Conservation (phyloP, 176 grass and related monocot genomes). For the Bonia amplexicaulis region DNA sequence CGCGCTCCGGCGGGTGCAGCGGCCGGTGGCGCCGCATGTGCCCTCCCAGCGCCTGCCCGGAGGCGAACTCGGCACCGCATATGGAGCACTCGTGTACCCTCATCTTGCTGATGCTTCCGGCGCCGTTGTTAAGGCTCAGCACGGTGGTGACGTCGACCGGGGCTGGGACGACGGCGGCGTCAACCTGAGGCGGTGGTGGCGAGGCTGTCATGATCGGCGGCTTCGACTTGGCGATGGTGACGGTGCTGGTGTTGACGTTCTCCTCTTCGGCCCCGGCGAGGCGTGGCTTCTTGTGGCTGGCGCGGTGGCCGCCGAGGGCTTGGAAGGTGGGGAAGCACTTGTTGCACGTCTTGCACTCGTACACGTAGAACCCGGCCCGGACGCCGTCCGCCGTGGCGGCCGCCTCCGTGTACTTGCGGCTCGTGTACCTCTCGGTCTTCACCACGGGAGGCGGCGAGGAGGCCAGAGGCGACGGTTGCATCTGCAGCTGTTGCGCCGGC, state of each 20-base stretch:
- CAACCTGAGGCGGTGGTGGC: not conserved
- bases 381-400: constrained; percentile 25
- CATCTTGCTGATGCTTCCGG: not conserved
- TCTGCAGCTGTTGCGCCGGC: not conserved
- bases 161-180: not conserved
- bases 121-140: constrained; percentile 18
- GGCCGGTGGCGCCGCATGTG: constrained; percentile 91
- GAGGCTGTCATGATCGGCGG: not conserved
- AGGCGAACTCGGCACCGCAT: constrained; percentile 62
- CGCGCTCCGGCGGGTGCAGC: constrained; percentile 24
- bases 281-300: constrained; percentile 91
- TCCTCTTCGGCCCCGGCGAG: constrained; percentile 5
- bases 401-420: constrained; percentile 42
- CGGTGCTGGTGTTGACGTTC: not conserved
- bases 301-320: constrained; percentile 86
- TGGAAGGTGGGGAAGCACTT: constrained; percentile 86
- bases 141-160: constrained; percentile 20
- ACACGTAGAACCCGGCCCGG: constrained; percentile 35
- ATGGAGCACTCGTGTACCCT: constrained; percentile 65
- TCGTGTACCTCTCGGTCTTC: constrained; percentile 42
- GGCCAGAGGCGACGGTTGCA: not conserved
- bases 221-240: not conserved
- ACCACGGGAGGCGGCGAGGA: not conserved
- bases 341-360: constrained; percentile 75
- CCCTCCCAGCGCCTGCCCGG: constrained; percentile 87